Base-by-base conservation (phyloP, 192 early-diverging fungal species). In the Coemansia sp. region DNA sequence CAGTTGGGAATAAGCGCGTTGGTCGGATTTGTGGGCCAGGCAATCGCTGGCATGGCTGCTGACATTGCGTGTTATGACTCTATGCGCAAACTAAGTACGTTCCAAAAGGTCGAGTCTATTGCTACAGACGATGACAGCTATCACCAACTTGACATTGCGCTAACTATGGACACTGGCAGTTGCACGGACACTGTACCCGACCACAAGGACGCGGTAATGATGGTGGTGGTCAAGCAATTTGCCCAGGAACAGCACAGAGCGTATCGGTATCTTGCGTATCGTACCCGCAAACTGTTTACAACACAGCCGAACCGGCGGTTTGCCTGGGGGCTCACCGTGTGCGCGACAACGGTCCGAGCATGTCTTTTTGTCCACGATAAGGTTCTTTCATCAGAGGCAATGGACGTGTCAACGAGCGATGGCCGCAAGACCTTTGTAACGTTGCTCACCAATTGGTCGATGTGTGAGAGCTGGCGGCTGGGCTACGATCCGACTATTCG, bases 321-420 rank as follows among this genome's bases (percentile, higher is more conserved):
- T 21, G 7, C 52, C 26, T 76, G 74, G 68, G 74, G 74, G 9
- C 61, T 75, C 2, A 63, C 61, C 4, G 9, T 53, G 4, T 69
- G 59, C 38, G 68, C 31, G 3, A 63, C 64, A 6, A 10, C 26
- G 3, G 63, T 52, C 1, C 26, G 22, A 2, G 61, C 51, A 0
- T 59, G 60, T 19, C 16, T 72, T 1, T 35, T 67, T 2, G 35
- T 16, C 25, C 21, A 57, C 53, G 38, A 62, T 45, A 56, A 49
- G 10, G 17, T 57, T 5, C 31, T 39, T 11, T 23, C 47, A 6
- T 72, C 71, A 0, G 5, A 8, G 14, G 12, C n/a, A n/a, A 62
- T 72, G 60, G 71, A 72, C 49, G 60, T 72, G 26, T 14, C 31
- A 0, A 35, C 9, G 0, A 3, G 12, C 0, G 38, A 8, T 1